Base-by-base conservation (phyloP, 768 basidiomycete genomes). In the Chiua virens region DNA sequence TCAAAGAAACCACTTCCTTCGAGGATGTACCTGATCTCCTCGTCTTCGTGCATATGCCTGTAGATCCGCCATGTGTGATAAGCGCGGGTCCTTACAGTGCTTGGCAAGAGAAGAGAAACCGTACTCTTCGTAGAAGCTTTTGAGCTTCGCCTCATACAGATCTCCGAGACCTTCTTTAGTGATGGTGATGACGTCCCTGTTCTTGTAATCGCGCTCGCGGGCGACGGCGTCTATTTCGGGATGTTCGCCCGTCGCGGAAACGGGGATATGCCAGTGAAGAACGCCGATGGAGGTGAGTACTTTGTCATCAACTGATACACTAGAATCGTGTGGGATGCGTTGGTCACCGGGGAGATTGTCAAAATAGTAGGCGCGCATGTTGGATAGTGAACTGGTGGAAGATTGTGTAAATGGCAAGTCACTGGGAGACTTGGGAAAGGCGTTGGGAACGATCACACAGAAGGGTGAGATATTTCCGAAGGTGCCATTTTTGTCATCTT, bases 21-120 rank as follows among this genome's bases (percentile, higher is more conserved):
- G 36, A 92, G 77, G 59, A 95, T 83, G 61, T 90, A 98, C 8
- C 94, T 78, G 62, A 95, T 96, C 71, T 98, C 94, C 63, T 98
- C 94, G 61, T 97, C 94, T 68, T 97, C 92, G 60, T 97, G 95
- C 76, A 98, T 80, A 61, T 97, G 93, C 61, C 90, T 91, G 57
- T 23, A 0, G 5, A 22, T 27, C 22, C 46, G 15, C 8, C 0
- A 27, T n/a, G 14, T 36, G 25, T 34, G 22, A 42, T 57, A 41
- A 48, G 41, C 48, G 46, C 8, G 21, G 28, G 27, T 27, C 27
- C 27, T 27, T 27, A 3, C 21, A 23, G 13, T 21, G 18, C 14
- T n/a, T 36, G 10, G 14, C 5, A 14, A 35, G 20, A 23, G 18
- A 23, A 15, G 5, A 20, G 15, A 10, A 30, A 11, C 66, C 85